A percentile compares a stretch with the other conserved stretches of the same genome.
phyloP scores from a whole-genome alignment of 371 early-diverging fungal species.

The Zancudomyces culisetae region DNA sequence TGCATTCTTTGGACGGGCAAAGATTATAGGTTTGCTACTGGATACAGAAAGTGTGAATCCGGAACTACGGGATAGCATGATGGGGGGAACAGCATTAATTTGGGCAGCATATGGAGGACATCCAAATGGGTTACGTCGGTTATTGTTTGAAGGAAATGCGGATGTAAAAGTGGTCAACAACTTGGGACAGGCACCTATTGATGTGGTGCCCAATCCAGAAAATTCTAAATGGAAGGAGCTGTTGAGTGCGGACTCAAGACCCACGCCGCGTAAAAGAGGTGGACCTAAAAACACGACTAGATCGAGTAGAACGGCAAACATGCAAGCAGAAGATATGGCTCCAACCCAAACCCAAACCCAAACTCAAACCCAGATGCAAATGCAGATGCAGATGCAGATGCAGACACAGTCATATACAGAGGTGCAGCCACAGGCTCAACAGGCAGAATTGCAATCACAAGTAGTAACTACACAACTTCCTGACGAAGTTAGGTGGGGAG shows the following conservation, averaged over 20 bases:
- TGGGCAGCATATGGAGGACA: conserved; percentile 81
- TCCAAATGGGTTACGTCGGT: conserved; percentile 17
- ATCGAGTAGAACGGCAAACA: background rate
- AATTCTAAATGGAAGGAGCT: conserved; percentile 20
- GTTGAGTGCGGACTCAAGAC: conserved; percentile 4
- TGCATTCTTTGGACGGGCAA: conserved; percentile 52
- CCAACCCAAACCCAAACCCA: background rate
- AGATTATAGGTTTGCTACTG: conserved; percentile 41
- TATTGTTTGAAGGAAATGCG: conserved; percentile 16
- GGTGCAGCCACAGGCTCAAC: background rate
- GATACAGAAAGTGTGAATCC: conserved; percentile 46
- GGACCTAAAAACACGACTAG: background rate
- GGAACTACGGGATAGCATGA: conserved; percentile 70
- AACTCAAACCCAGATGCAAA: background rate
- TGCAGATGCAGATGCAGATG: background rate
- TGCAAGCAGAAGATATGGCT: background rate
- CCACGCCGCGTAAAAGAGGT: background rate
- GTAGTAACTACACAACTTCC: background rate
- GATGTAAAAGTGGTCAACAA: conserved; percentile 18
- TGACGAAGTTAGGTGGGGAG: background rate
- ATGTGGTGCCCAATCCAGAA: conserved; percentile 22
- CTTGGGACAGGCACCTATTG: conserved; percentile 19
- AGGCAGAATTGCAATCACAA: background rate
- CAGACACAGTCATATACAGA: background rate
- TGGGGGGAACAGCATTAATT: conserved; percentile 59